These are phyloP conservation scores for Berkeleyomyces basicola DNA, from an alignment of 2,329 filamentous ascomycete genomes.

Conservation along the genomic window DNA sequence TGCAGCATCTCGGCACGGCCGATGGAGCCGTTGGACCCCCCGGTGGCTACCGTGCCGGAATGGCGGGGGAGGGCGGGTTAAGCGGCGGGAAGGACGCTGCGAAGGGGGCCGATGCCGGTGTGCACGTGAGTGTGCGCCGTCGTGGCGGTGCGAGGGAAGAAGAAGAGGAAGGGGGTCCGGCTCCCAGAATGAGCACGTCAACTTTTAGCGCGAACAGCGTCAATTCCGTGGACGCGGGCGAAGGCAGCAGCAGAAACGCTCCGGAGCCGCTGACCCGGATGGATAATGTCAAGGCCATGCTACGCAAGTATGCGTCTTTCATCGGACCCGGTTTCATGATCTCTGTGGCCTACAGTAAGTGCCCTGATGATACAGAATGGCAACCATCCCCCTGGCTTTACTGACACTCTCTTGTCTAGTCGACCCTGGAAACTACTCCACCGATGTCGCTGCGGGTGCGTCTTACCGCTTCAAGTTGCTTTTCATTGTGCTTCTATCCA, in stretches of 20 bases:
- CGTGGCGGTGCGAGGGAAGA: background rate
- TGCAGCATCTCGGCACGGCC: background rate
- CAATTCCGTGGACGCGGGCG: background rate
- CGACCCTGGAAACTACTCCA: slow-evolving; percentile 52
- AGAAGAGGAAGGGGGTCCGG: background rate
- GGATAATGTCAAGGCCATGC: background rate
- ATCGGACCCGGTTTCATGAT: slow-evolving; percentile 53
- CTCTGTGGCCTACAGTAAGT: slow-evolving; percentile 39
- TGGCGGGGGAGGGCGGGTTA: background rate
- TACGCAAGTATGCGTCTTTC: slow-evolving; percentile 20
- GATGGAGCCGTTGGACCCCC: background rate
- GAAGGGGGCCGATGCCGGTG: background rate
- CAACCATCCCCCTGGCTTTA: background rate
- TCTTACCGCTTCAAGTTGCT: slow-evolving; percentile 48
- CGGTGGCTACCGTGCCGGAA: background rate
- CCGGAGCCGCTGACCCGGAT: background rate
- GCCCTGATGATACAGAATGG: background rate
- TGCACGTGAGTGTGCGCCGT: background rate
- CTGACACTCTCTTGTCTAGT: slow-evolving; percentile 21
- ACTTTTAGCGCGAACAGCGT: background rate
- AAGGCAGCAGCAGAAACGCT: background rate
- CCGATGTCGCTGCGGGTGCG: slow-evolving; percentile 51
- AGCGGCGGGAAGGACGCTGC: slow-evolving; percentile 11
- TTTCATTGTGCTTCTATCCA: slow-evolving; percentile 52
- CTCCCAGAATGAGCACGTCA: background rate